A percentile compares a stretch with the other conserved stretches of the same genome.
Evolutionary conservation across 805 yeast genomes (phyloP).

Genomic region (Wickerhamomyces sydowiorum): DNA sequence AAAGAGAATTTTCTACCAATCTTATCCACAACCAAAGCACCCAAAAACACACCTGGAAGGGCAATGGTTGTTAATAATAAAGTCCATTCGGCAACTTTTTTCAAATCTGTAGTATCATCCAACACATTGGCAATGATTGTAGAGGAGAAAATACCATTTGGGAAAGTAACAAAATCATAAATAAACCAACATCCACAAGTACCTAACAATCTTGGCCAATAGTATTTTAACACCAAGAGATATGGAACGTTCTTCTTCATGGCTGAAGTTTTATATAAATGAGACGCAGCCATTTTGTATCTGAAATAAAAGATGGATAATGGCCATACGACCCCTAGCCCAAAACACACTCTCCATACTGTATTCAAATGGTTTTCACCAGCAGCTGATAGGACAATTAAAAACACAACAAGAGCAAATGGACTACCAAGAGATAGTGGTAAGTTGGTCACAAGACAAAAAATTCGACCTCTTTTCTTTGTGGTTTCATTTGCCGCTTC

Average conservation of each 20-base stretch:
- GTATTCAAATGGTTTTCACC: slow-evolving; percentile 40
- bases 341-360: slow-evolving; percentile 67
- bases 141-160: slow-evolving; percentile 66
- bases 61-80: slow-evolving; percentile 58
- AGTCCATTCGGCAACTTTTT: slow-evolving; percentile 67
- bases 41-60: slow-evolving; percentile 68
- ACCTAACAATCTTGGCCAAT: slow-evolving; percentile 65
- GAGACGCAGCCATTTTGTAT: slow-evolving; percentile 61
- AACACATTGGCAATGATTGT: slow-evolving; percentile 55
- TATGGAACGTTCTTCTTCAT: slow-evolving; percentile 55
- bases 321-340: slow-evolving; percentile 65
- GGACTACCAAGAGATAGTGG: slow-evolving; percentile 78
- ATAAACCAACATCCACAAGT: slow-evolving; percentile 75
- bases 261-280: slow-evolving; percentile 57
- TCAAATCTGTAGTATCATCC: slow-evolving; percentile 32
- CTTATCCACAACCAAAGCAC: slow-evolving; percentile 58
- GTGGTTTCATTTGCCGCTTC: slow-evolving; percentile 70
- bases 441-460: slow-evolving; percentile 62
- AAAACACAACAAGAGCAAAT: slow-evolving; percentile 60
- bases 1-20: slow-evolving; percentile 70
- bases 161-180: slow-evolving; percentile 77
- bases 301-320: slow-evolving; percentile 67
- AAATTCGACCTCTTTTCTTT: slow-evolving; percentile 58
- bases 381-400: slow-evolving; percentile 61
- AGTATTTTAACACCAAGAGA: slow-evolving; percentile 52